Evolutionary conservation across 805 yeast genomes (phyloP), one percentile per base, ranked within the genome.

Genomic region (Dipodascus geniculatus): DNA sequence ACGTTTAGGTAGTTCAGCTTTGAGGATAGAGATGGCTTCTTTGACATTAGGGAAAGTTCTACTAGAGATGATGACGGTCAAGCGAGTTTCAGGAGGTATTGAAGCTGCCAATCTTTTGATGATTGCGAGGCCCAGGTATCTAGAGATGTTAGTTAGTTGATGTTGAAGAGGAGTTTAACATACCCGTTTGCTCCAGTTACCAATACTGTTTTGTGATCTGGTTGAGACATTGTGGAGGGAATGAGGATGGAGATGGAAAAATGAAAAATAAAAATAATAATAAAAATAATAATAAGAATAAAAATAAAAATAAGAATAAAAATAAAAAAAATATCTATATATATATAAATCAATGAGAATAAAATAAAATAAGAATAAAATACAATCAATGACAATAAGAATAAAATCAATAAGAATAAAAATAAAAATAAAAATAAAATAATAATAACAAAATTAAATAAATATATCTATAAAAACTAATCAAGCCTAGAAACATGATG

Each of bases 51-150:
- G 89, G 49, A 91, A 73, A 0, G 96, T 87, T 60, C 99, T 75
- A 2, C 96, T 86, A 0, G 98, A 90, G 9, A 91, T 89, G 9
- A 93, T 81, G 8, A 93, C 71, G 0, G 96, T 89, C 50, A 93
- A 63, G 55, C 84, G 73, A 6, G 72, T 71, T 19, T 74, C 73
- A 1, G 71, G 65, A 3, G 84, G 81, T 2, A 79, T 66, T 47
- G 77, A 75, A 53, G 81, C 83, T 3, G 93, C 73, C 24, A 93
- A 71, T 51, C 97, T 74, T 65, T 84, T 81, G 8, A 95, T 96
- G 22, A 89, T 85, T 61, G 87, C 86, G 57, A 86, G 71, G 3
- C 99, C 99, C 31, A 93, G 76, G 63, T 87, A 89, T 63, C 85
- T 78, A 24, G 16, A 14, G 19, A 28, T 16, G 9, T n/a, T 17